These are phyloP conservation scores for Ascochyta rabiei DNA, from an alignment of 2,329 filamentous ascomycete species.

Conservation along the genomic window DNA sequence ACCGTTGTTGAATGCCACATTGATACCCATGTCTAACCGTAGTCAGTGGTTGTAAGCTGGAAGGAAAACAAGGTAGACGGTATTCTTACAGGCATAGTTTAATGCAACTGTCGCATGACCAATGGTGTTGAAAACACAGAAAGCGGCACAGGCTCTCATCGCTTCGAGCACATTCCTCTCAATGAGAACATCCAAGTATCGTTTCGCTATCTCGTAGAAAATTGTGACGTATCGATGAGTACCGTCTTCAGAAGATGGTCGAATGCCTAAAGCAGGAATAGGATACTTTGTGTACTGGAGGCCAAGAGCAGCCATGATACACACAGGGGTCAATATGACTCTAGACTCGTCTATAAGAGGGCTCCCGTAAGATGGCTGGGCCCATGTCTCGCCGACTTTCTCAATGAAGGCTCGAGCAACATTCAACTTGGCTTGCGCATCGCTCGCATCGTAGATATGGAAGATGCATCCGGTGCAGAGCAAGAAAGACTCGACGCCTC, in stretches of 20 bases:
- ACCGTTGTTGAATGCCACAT: neutral
- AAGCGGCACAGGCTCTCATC: neutral
- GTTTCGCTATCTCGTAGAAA: neutral
- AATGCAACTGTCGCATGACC: conserved; percentile 1
- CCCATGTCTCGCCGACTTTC: neutral
- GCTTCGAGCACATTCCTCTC: neutral
- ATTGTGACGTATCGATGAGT: neutral
- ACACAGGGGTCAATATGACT: neutral
- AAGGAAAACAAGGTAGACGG: too few species aligned
- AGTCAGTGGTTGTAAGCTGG: too few species aligned
- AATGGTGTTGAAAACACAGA: neutral
- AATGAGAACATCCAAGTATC: neutral
- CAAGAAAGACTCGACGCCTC: neutral
- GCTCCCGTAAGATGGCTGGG: neutral
- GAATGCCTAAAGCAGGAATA: neutral
- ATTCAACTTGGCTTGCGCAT: neutral
- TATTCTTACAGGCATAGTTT: neutral
- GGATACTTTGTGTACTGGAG: neutral
- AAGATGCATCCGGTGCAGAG: neutral
- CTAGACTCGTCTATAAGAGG: neutral
- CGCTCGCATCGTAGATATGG: neutral
- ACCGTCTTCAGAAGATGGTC: neutral
- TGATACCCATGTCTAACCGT: neutral
- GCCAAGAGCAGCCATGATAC: neutral
- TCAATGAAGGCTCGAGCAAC: neutral